These are phyloP conservation scores for Saccharum hybrid DNA, from an alignment of 202 grass and related monocot species.

Conservation along the genomic window DNA sequence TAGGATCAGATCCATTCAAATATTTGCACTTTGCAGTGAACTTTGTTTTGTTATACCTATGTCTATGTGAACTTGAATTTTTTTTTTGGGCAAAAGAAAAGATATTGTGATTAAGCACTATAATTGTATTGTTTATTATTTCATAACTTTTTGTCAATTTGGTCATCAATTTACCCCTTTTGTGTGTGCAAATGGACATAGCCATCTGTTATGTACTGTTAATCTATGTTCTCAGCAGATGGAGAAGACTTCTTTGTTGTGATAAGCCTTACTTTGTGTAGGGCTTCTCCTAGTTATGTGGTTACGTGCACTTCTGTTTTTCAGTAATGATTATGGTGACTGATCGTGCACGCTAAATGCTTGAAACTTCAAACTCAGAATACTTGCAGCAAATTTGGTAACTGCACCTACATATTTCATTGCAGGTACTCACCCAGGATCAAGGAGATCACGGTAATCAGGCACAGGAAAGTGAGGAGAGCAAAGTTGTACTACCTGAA, in stretches of 20 bases:
- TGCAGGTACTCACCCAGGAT: slow-evolving; percentile 93
- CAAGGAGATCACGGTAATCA: slow-evolving; percentile 96
- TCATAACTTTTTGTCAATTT: slow-evolving; percentile 2
- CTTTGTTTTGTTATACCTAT: slow-evolving; percentile 27
- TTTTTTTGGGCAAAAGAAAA: background rate
- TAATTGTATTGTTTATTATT: background rate
- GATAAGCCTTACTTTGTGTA: background rate
- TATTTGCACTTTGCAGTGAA: background rate
- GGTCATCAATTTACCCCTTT: background rate
- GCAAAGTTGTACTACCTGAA: slow-evolving; percentile 95
- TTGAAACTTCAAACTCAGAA: slow-evolving; percentile 14
- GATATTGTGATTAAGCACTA: background rate
- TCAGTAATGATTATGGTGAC: background rate
- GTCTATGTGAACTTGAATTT: slow-evolving; percentile 8
- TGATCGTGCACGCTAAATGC: background rate
- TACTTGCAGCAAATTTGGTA: slow-evolving; percentile 17
- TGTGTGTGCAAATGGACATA: background rate
- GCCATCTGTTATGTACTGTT: background rate
- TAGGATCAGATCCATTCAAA: slow-evolving; percentile 5
- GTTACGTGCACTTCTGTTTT: slow-evolving; percentile 9
- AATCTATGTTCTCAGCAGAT: background rate
- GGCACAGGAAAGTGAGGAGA: slow-evolving; percentile 93
- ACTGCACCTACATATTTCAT: background rate
- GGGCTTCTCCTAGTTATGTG: slow-evolving; percentile 15
- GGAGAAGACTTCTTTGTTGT: background rate